phyloP scores from a whole-genome alignment of 495 filamentous ascomycete species.

The Recurvomyces mirabilis region DNA sequence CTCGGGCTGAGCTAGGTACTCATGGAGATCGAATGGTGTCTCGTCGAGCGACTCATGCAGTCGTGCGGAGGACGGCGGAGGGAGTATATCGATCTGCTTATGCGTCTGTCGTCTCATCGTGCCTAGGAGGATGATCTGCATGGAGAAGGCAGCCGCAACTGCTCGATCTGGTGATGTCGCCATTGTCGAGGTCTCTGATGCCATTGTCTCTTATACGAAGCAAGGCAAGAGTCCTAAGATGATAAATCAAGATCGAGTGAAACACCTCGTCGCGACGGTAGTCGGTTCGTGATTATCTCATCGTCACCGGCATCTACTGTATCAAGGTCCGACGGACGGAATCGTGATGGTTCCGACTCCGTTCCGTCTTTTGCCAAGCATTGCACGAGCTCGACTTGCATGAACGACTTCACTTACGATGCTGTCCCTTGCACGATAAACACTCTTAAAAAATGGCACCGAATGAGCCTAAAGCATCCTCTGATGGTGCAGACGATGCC shows the following conservation, averaged over 20 bases:
- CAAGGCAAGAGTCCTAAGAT: too few species aligned
- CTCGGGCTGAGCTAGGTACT: constrained; percentile 5
- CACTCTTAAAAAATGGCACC: constrained; percentile 3
- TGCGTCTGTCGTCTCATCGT: neutral
- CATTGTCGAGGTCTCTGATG: too few species aligned
- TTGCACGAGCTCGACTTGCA: neutral
- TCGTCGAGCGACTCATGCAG: constrained; percentile 7
- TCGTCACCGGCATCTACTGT: too few species aligned
- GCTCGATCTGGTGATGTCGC: constrained; percentile 5
- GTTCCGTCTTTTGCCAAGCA: constrained; percentile 5
- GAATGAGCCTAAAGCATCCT: constrained; percentile 8
- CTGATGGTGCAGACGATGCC: constrained; percentile 12
- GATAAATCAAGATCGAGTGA: too few species aligned
- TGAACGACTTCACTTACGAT: neutral
- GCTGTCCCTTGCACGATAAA: neutral
- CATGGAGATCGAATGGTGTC: constrained; percentile 6
- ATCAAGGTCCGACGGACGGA: too few species aligned
- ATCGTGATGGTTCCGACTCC: too few species aligned
- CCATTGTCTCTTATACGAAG: too few species aligned
- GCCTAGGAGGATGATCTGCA: neutral
- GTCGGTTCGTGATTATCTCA: too few species aligned
- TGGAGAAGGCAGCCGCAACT: constrained; percentile 1
- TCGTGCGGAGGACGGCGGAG: neutral
- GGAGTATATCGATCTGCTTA: neutral
- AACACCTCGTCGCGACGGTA: too few species aligned